Evolutionary conservation across 148 eudicot species (phyloP).

Genomic region (Diospyros lotus): DNA sequence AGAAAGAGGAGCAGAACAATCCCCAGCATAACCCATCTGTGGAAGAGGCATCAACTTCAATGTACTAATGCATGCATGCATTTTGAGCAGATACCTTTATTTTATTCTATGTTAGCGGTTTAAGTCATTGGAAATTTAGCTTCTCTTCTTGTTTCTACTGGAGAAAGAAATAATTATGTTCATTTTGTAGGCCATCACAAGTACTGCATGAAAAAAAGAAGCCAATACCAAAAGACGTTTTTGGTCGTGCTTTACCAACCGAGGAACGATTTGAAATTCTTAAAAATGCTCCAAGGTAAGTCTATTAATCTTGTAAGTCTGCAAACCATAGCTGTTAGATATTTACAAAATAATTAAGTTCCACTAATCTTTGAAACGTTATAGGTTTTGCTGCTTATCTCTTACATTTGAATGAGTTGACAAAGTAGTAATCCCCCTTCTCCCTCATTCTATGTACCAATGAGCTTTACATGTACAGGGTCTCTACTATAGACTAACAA

Average conservation of each 20-base stretch:
- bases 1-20: constrained; percentile 31
- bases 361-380: not conserved
- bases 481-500: not conserved
- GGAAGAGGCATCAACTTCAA: constrained; percentile 48
- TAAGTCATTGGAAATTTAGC: not conserved
- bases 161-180: not conserved
- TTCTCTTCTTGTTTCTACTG: not conserved
- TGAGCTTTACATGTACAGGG: not conserved
- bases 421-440: not conserved
- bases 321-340: not conserved
- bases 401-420: not conserved
- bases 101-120: not conserved
- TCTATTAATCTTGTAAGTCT: not conserved
- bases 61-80: constrained; percentile 25
- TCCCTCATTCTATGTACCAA: not conserved
- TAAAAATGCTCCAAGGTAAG: constrained; percentile 88
- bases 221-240: constrained; percentile 76
- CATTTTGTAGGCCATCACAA: constrained; percentile 38
- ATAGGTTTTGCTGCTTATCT: not conserved
- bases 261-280: constrained; percentile 87
- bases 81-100: not conserved
- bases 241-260: constrained; percentile 86
- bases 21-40: constrained; percentile 24
- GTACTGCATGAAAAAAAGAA: constrained; percentile 63
- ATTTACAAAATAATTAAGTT: not conserved